These are phyloP conservation scores for Chrysosporium keratinophilum DNA, from an alignment of 2,329 filamentous ascomycete genomes.

Conservation along the genomic window DNA sequence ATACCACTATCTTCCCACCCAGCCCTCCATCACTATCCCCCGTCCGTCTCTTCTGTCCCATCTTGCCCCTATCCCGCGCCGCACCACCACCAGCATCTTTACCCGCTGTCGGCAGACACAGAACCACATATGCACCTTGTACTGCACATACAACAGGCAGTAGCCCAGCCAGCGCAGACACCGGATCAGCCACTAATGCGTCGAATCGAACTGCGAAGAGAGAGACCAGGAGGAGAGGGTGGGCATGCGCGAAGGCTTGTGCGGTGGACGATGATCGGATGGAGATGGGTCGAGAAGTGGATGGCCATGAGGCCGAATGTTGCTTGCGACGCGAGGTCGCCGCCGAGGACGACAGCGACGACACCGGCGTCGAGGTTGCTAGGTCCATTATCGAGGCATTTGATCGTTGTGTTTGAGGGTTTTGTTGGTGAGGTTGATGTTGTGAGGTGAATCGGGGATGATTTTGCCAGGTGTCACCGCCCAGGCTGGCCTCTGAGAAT, in stretches of 20 bases:
- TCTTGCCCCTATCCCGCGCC: slow-evolving; percentile 10
- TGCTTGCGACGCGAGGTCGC: slow-evolving; percentile 3
- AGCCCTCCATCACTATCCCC: slow-evolving; percentile 15
- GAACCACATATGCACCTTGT: slow-evolving; percentile 51
- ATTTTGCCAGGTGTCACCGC: neutral
- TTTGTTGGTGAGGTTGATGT: neutral
- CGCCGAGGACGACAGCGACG: neutral
- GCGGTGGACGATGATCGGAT: slow-evolving; percentile 41
- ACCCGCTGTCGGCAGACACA: slow-evolving; percentile 43
- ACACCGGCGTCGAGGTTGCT: neutral
- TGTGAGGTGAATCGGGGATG: neutral
- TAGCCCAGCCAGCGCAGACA: slow-evolving; percentile 50
- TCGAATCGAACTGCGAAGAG: slow-evolving; percentile 55
- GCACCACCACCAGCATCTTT: slow-evolving; percentile 10
- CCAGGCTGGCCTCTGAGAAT: too few relatives aligned
- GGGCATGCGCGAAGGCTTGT: slow-evolving; percentile 51
- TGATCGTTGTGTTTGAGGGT: too few relatives aligned
- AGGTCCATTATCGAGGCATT: neutral
- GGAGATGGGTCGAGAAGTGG: slow-evolving; percentile 35
- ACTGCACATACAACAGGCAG: slow-evolving; percentile 54
- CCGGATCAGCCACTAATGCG: slow-evolving; percentile 59
- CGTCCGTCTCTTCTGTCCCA: slow-evolving; percentile 4
- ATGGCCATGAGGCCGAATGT: slow-evolving; percentile 13
- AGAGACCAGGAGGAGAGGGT: slow-evolving; percentile 57
- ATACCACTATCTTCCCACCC: slow-evolving; percentile 20